Evolutionary conservation across 2,329 filamentous ascomycete species (phyloP).

Genomic region (Byssochlamys sp.): DNA sequence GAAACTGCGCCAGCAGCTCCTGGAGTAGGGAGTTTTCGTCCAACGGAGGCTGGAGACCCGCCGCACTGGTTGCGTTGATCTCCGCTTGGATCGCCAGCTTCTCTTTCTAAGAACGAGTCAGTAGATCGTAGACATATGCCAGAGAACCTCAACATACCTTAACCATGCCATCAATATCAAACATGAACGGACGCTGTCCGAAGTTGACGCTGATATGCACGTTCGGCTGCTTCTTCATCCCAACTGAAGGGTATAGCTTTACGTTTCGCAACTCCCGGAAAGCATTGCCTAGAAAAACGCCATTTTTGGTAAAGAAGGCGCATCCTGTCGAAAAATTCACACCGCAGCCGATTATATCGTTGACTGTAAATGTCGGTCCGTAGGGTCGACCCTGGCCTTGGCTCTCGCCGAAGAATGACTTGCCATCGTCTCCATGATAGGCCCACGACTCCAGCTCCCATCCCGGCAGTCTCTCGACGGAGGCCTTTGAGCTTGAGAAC

Average conservation of each 20-base stretch:
- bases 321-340: conserved; percentile 53
- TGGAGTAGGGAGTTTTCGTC: conserved; percentile 73
- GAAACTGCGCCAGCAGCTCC: conserved; percentile 72
- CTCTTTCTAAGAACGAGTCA: conserved; percentile 44
- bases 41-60: conserved; percentile 52
- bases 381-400: conserved; percentile 47
- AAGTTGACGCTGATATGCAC: conserved; percentile 54
- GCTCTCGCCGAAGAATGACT: conserved; percentile 50
- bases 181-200: conserved; percentile 67
- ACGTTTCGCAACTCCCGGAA: conserved; percentile 37
- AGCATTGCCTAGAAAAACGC: conserved; percentile 46
- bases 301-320: conserved; percentile 59
- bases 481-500: conserved; percentile 51
- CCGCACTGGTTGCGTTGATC: conserved; percentile 52
- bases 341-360: conserved; percentile 56
- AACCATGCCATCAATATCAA: conserved; percentile 82
- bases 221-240: conserved; percentile 54
- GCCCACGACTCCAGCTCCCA: conserved; percentile 59
- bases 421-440: conserved; percentile 58
- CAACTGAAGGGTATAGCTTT: conserved; percentile 47
- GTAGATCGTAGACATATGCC: conserved; percentile 3
- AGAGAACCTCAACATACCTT: conserved; percentile 42
- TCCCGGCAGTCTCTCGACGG: conserved; percentile 52
- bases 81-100: conserved; percentile 49
- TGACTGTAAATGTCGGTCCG: conserved; percentile 49